Base-by-base conservation (phyloP, 2,329 filamentous ascomycete genomes). In the Proliferodiscus dingleyae region DNA sequence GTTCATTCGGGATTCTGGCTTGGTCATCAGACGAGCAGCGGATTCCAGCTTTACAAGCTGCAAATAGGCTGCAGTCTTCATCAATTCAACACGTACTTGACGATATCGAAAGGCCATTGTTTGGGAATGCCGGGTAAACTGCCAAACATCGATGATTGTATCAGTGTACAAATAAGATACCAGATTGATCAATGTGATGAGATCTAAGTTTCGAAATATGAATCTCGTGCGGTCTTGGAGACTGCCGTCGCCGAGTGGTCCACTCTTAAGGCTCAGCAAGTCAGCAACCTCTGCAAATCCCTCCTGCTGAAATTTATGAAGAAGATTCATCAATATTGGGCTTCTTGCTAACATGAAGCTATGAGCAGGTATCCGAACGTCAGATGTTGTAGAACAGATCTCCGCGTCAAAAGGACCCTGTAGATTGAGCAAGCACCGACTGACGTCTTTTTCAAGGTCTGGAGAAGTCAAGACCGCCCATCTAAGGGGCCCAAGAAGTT, bases 101-200 rank as follows among this genome's bases (percentile, higher is more conserved):
- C 89, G 85, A 63, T 89, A 95, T 32, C 86, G 77, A 56, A 78
- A 76, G 0, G 87, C 83, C 61, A 84, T 71, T 9, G 78, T 69
- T 2, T 82, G 78, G 16, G 80, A 77, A 45, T 60, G 51, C 5
- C 77, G 79, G 4, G 83, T 83, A 51, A 85, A 83, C 54, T 90
- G 87, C 93, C 93, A 97, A 15, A 90, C 85, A 48, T 93, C 88
- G 24, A 95, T 74, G 13, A 90, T 69, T 3, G 72, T 73, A 61
- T 97, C 93, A 5, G 82, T 83, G 63, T 97, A 97, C 6, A 85
- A 62, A 58, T 88, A 96, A 8, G 91, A 71, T 1, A 85, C 78
- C 8, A 97, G 57, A 56, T 95, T 91, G 46, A 95, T 69, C 5
- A 96, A 61, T 1, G 88, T 85, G 26, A 94, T 71, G 29, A 93